These are phyloP conservation scores for Cucurbita ficifolia DNA, from an alignment of 306 rosid species.

Conservation along the genomic window DNA sequence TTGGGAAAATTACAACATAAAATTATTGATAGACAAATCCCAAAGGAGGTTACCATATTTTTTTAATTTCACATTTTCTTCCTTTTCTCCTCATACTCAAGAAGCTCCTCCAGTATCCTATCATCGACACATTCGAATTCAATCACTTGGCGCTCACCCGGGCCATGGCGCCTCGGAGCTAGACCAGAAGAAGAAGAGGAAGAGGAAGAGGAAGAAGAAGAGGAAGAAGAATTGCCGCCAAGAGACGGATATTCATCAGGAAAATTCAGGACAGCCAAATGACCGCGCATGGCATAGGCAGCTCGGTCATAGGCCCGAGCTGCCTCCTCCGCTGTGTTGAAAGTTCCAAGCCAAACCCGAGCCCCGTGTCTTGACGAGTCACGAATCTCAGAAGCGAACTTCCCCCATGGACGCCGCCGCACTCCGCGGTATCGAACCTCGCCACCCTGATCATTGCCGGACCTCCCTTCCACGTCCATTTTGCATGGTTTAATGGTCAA, in stretches of 20 bases:
- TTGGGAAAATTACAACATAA: neutral
- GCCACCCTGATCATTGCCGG: neutral
- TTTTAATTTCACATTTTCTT: conserved; percentile 2
- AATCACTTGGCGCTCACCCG: conserved; percentile 32
- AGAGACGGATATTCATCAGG: conserved; percentile 45
- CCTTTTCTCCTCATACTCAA: conserved; percentile 38
- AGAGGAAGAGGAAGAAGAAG: conserved; percentile 1
- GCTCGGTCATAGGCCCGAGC: conserved; percentile 88
- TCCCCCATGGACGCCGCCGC: conserved; percentile 76
- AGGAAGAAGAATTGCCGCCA: conserved; percentile 15
- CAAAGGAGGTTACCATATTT: neutral
- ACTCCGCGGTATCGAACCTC: conserved; percentile 57
- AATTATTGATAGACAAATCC: neutral
- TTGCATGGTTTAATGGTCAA: neutral
- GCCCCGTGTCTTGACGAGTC: conserved; percentile 56
- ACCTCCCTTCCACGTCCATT: neutral
- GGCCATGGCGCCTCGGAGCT: neutral
- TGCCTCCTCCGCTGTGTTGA: conserved; percentile 82
- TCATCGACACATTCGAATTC: conserved; percentile 71
- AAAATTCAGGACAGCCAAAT: conserved; percentile 68
- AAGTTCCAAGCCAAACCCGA: conserved; percentile 80
- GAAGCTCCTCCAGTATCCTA: conserved; percentile 71
- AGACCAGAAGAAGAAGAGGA: conserved; percentile 1
- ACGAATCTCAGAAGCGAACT: conserved; percentile 85
- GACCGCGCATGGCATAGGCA: conserved; percentile 76